Base-by-base conservation (phyloP, 78 protist genomes). In the Mantamonas sphyraenae region DNA sequence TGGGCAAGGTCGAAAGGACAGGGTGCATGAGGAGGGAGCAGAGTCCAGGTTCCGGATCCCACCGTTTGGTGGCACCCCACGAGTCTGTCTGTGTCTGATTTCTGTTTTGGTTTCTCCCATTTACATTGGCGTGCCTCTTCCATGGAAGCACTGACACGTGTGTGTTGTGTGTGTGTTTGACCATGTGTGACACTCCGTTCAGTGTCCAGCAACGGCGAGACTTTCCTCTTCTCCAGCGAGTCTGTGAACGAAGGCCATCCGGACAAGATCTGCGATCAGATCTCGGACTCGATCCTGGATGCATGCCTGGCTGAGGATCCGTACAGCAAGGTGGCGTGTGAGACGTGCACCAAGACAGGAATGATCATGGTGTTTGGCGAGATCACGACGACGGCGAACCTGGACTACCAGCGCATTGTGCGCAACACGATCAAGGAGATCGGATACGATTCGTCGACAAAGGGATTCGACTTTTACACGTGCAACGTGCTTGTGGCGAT, bases 221-320 rank as follows among this genome's bases (percentile, higher is more conserved):
- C 59, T 26, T 90, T 92, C 84, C 66, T 92, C 38, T 97, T 97
- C 90, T 79, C 98, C 60, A 87, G 95, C 28, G 99, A 97, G 88
- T 84, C 94, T 16, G 99, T 97, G 50, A 90, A 87, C 68, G 98
- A 94, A 85, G 99, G n/a, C 16, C 80, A 59, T 61, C 62, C 90
- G 47, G 99, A 98, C 90, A 98, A 98, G 89, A 58, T 97, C 38
- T 87, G 96, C 81, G 99, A 98, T 66, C 96, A 91, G 87, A 88
- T 98, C 31, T 96, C 99, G 1, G 99, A 98, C 76, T 89, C 99
- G 34, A 79, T 98, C 53, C 91, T 98, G 61, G 99, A 98, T 51
- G 99, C 99, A 22, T 97, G 98, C 90, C 89, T 98, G 37, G 87
- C 88, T 9, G 82, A 78, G 69, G 99, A 96, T 81, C 98, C 96